Percentiles rank a stretch among this genome's conserved stretches.
Conservation (phyloP, 106 monocot species). For the Triglochin maritima region DNA sequence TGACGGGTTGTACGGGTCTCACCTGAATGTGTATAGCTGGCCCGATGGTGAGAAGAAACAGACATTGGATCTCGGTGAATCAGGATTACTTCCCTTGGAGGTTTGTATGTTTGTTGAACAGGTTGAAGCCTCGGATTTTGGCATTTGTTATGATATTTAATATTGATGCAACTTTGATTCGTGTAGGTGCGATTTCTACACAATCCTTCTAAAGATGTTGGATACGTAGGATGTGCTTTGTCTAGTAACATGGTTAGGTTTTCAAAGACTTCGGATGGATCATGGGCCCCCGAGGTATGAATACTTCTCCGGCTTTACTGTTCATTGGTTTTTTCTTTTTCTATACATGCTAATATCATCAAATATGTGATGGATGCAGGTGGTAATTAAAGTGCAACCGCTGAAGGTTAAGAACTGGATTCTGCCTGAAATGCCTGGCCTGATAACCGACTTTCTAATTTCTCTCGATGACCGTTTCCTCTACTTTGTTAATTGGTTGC, state of each 20-base stretch:
- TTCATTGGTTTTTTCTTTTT: background rate
- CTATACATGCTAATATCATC: background rate
- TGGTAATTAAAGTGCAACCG: constrained; percentile 54
- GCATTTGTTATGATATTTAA: background rate
- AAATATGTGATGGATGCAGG: constrained; percentile 16
- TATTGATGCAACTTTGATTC: background rate
- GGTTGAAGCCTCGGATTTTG: background rate
- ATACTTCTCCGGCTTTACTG: background rate
- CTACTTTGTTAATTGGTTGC: constrained; percentile 95
- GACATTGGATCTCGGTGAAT: constrained; percentile 69
- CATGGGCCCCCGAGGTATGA: constrained; percentile 82
- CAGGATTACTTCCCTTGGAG: constrained; percentile 86
- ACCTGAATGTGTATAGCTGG: constrained; percentile 83
- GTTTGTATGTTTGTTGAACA: constrained; percentile 19
- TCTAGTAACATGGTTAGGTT: constrained; percentile 91
- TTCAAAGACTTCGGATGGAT: constrained; percentile 63
- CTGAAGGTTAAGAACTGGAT: constrained; percentile 94
- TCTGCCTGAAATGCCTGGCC: constrained; percentile 92
- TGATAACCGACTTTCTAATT: constrained; percentile 93
- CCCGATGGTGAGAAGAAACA: constrained; percentile 92
- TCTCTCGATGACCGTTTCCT: constrained; percentile 86
- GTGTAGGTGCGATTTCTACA: constrained; percentile 79
- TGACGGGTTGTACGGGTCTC: constrained; percentile 82
- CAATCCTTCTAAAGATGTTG: constrained; percentile 80
- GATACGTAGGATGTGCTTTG: constrained; percentile 84